phyloP scores from a whole-genome alignment of 108 stramenopile genomes.

The Ochromonas danica region DNA sequence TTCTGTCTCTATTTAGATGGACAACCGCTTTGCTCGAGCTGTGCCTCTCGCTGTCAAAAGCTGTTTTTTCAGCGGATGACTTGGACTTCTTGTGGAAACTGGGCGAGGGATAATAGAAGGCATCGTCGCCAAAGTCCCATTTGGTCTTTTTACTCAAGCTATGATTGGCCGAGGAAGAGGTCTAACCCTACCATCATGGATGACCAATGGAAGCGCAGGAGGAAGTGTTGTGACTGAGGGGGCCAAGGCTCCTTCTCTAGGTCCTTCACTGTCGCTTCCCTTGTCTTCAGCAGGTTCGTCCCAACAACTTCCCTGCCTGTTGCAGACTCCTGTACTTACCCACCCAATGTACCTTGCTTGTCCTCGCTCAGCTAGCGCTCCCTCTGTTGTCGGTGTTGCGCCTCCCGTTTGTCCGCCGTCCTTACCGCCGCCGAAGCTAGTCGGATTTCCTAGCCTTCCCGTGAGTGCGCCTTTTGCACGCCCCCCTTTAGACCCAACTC shows the following conservation, averaged over 20 bases:
- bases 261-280: background rate
- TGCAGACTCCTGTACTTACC: background rate
- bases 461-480: too few relatives aligned
- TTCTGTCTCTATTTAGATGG: too few relatives aligned
- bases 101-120: too few relatives aligned
- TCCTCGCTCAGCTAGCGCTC: background rate
- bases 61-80: too few relatives aligned
- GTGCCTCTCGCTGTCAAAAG: too few relatives aligned
- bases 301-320: background rate
- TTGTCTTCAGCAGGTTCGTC: background rate
- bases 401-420: too few relatives aligned
- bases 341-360: background rate
- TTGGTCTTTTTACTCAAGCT: too few relatives aligned
- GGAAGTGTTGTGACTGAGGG: background rate
- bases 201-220: constrained; percentile 26
- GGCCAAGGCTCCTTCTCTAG: background rate
- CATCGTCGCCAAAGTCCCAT: too few relatives aligned
- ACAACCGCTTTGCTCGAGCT: too few relatives aligned
- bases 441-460: too few relatives aligned
- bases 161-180: constrained; percentile 30
- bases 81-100: too few relatives aligned
- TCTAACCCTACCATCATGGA: constrained; percentile 32
- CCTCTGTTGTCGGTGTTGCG: background rate
- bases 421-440: too few relatives aligned
- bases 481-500: background rate